These are phyloP conservation scores for Olyra latifolia DNA, from an alignment of 176 grass and related monocot species.

Conservation along the genomic window DNA sequence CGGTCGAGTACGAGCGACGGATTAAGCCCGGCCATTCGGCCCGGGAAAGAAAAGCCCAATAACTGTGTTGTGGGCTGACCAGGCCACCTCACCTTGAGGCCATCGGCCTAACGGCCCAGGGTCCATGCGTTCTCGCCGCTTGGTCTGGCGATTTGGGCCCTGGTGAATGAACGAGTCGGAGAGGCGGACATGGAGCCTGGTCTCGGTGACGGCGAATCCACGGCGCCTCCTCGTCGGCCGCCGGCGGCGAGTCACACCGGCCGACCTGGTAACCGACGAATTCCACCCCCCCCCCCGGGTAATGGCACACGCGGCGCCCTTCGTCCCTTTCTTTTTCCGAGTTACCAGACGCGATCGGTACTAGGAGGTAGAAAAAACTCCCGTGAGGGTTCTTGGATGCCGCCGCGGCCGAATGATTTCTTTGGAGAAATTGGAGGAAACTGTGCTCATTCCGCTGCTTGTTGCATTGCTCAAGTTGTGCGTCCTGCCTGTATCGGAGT, in stretches of 20 bases:
- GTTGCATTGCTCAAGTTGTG: slow-evolving; percentile 5
- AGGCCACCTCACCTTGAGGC: neutral
- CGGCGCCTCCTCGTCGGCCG: neutral
- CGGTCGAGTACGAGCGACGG: neutral
- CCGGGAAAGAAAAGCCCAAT: neutral
- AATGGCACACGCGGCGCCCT: neutral
- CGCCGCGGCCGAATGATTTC: slow-evolving; percentile 1
- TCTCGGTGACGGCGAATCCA: neutral
- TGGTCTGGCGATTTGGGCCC: neutral
- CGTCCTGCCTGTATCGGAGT: neutral
- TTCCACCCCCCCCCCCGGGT: neutral
- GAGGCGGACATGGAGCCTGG: neutral
- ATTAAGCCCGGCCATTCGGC: neutral
- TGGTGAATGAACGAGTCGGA: neutral
- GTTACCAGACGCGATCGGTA: slow-evolving; percentile 6
- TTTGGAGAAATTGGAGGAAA: neutral
- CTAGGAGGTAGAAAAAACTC: neutral
- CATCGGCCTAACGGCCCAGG: neutral
- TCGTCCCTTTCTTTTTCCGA: too few relatives aligned
- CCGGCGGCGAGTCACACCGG: neutral
- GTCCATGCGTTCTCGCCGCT: neutral
- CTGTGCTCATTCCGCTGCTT: neutral
- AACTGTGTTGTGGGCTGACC: rapidly evolving
- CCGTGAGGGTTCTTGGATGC: slow-evolving; percentile 15
- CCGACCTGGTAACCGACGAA: neutral